These are phyloP conservation scores for Dothiorella sarmentorum DNA, from an alignment of 2,329 filamentous ascomycete genomes.

Conservation along the genomic window DNA sequence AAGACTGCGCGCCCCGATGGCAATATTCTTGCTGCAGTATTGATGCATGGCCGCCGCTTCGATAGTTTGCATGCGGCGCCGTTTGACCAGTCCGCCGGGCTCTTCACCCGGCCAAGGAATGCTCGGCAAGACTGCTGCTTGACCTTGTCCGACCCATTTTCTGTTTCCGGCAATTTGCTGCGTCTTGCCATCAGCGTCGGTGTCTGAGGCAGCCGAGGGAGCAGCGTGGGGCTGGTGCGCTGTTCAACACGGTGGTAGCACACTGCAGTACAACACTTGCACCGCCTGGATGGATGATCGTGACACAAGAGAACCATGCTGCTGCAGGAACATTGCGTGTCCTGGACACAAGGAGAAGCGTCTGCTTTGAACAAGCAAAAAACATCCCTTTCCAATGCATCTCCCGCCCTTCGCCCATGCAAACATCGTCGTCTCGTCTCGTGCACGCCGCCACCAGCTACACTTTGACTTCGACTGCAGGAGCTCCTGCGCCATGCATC, in stretches of 20 bases:
- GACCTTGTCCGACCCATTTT: background rate
- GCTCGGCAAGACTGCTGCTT: background rate
- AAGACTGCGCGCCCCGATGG: constrained; percentile 9
- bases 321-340: constrained; percentile 17
- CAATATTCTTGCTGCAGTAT: constrained; percentile 19
- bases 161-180: background rate
- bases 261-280: constrained; percentile 11
- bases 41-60: background rate
- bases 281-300: background rate
- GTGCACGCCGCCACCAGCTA: background rate
- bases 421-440: background rate
- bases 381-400: background rate
- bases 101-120: background rate
- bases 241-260: constrained; percentile 8
- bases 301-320: background rate
- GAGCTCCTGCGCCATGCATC: background rate
- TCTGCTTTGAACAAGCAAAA: constrained; percentile 17
- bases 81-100: background rate
- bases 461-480: background rate
- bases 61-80: constrained; percentile 16
- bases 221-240: background rate
- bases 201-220: background rate
- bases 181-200: background rate
- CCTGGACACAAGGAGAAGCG: background rate
- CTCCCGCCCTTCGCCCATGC: background rate